Conservation (phyloP, 768 basidiomycete genomes). For the Mycena galopus region DNA sequence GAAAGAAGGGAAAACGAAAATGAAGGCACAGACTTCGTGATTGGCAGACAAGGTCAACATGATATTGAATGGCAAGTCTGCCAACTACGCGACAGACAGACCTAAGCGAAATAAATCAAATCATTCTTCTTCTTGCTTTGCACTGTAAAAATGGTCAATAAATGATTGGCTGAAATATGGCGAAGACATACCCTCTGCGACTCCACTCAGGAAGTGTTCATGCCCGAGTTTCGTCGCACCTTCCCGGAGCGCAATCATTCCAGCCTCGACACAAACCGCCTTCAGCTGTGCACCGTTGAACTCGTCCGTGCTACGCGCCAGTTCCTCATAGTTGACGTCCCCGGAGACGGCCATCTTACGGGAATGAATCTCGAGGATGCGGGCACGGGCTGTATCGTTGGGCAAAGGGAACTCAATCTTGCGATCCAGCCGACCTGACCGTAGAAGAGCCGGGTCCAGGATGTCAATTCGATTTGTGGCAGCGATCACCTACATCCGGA, state of each 20-base stretch:
- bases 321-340: conserved; percentile 97
- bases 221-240: conserved; percentile 90
- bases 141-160: conserved; percentile 64
- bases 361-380: conserved; percentile 96
- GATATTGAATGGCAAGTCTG: neutral
- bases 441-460: conserved; percentile 96
- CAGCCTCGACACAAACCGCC: conserved; percentile 98
- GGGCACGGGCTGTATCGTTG: conserved; percentile 95
- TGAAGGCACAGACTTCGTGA: neutral
- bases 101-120: conserved; percentile 92
- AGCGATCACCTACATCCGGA: conserved; percentile 84
- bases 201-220: conserved; percentile 96
- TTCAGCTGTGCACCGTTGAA: conserved; percentile 98
- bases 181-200: conserved; percentile 77
- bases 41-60: neutral
- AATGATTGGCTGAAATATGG: conserved; percentile 13
- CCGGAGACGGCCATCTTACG: conserved; percentile 92
- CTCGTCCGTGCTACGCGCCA: conserved; percentile 97
- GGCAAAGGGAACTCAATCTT: conserved; percentile 99
- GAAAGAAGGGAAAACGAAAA: neutral
- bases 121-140: conserved; percentile 99
- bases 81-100: conserved; percentile 24
- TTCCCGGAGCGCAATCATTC: conserved; percentile 97
- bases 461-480: conserved; percentile 99
- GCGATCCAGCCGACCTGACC: conserved; percentile 96